Conservation (phyloP, 2,329 filamentous ascomycete genomes). For the Taxawa tesnikishii region DNA sequence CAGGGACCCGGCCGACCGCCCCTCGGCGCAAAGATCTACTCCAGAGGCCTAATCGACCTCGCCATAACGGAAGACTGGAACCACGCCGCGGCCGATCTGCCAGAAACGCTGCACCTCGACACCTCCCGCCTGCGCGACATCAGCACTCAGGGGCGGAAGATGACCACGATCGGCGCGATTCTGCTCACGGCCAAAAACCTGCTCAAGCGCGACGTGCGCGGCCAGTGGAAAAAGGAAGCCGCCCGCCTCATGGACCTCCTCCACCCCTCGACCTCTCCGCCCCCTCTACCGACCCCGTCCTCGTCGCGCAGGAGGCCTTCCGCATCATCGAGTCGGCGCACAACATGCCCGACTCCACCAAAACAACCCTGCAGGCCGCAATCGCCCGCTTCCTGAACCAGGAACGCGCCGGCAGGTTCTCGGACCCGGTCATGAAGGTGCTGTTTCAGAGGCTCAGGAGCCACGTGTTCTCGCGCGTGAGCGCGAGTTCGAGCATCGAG, state of each 20-base stretch:
- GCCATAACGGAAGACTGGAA: conserved; percentile 48
- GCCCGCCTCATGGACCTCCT: conserved; percentile 58
- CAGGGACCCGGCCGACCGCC: conserved; percentile 48
- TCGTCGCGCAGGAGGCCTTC: conserved; percentile 21
- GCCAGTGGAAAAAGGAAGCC: conserved; percentile 65
- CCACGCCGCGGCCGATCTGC: conserved; percentile 35
- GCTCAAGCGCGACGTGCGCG: conserved; percentile 66
- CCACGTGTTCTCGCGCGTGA: conserved; percentile 53
- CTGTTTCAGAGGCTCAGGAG: conserved; percentile 54
- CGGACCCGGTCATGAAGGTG: conserved; percentile 52
- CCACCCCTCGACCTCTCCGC: conserved; percentile 28
- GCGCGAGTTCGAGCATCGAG: conserved; percentile 55
- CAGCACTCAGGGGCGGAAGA: conserved; percentile 46
- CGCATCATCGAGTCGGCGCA: conserved; percentile 36
- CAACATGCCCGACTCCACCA: conserved; percentile 35
- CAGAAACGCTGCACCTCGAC: conserved; percentile 65
- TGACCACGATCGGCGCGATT: conserved; percentile 63
- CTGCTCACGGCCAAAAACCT: conserved; percentile 72
- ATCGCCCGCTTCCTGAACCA: conserved; percentile 40
- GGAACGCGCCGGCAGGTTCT: conserved; percentile 25
- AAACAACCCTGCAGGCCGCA: conserved; percentile 28
- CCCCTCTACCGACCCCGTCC: conserved; percentile 36
- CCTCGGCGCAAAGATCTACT: conserved; percentile 61
- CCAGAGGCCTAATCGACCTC: conserved; percentile 61
- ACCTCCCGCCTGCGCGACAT: conserved; percentile 47